A percentile compares a stretch with the other conserved stretches of the same genome.
These are phyloP conservation scores for Epichloe baconii DNA, from an alignment of 2,329 filamentous ascomycete species.

Conservation along the genomic window DNA sequence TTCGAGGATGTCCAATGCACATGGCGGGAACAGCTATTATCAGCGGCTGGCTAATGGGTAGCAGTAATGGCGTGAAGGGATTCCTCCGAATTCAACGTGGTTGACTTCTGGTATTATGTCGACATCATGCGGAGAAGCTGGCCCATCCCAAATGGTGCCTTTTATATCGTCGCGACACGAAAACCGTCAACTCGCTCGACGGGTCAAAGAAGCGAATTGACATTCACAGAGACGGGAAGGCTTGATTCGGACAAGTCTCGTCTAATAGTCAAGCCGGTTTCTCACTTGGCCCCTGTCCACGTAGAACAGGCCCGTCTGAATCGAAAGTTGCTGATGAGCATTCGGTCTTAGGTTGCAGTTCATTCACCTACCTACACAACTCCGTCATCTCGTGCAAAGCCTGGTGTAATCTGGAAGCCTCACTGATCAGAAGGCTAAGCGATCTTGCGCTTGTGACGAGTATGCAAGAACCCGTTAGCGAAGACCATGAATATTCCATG, in stretches of 20 bases:
- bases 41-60: not conserved
- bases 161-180: not conserved
- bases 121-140: not conserved
- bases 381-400: not conserved
- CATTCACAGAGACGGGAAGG: not conserved
- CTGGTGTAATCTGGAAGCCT: not conserved
- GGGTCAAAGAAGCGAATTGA: not conserved
- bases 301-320: not conserved
- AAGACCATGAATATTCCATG: not conserved
- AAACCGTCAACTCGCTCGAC: not conserved
- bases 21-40: not conserved
- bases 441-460: not conserved
- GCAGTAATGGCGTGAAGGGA: not conserved
- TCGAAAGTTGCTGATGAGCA: not conserved
- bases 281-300: no score
- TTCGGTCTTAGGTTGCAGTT: not conserved
- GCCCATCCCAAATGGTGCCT: not conserved
- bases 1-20: constrained; percentile 6
- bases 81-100: not conserved
- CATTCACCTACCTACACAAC: not conserved
- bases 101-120: not conserved
- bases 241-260: not conserved
- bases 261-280: not conserved
- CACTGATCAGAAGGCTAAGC: not conserved
- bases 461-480: constrained; percentile 1